phyloP scores from a whole-genome alignment of 257 asterid genomes.

The Scutellaria barbata region DNA sequence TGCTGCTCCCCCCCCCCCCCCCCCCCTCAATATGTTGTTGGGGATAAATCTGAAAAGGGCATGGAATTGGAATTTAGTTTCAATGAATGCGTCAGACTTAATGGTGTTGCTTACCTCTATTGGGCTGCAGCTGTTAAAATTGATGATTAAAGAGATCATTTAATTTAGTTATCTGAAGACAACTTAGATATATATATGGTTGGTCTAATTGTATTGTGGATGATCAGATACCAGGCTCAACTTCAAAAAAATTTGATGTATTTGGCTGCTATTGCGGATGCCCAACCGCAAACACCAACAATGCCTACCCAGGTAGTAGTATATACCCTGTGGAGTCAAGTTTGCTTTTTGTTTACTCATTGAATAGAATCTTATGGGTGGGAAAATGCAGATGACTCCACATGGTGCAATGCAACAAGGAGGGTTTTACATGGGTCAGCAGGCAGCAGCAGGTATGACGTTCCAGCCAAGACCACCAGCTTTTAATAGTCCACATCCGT shows the following conservation, averaged over 20 bases:
- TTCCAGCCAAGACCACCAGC: constrained; percentile 58
- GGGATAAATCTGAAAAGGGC: background rate
- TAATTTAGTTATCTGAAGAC: background rate
- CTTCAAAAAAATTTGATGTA: constrained; percentile 95
- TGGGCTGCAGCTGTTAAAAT: background rate
- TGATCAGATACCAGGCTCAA: constrained; percentile 81
- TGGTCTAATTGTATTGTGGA: constrained; percentile 21
- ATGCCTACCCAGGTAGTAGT: constrained; percentile 66
- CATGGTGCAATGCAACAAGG: constrained; percentile 80
- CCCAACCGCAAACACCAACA: constrained; percentile 84
- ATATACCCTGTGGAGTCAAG: background rate
- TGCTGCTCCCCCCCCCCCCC: no score
- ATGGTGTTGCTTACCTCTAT: background rate
- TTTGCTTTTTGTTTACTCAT: constrained; percentile 16
- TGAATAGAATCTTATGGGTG: background rate
- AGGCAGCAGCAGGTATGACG: constrained; percentile 51
- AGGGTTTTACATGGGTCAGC: constrained; percentile 71
- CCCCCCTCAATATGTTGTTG: background rate
- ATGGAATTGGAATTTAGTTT: background rate
- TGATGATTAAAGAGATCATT: background rate
- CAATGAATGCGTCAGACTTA: background rate
- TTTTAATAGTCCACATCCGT: constrained; percentile 50
- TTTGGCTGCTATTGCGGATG: constrained; percentile 96
- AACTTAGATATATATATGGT: background rate
- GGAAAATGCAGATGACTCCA: constrained; percentile 62